Percentiles rank a stretch among this genome's conserved stretches.
Evolutionary conservation across 192 early-diverging fungal species (phyloP).

Genomic region (Coemansia sp.): DNA sequence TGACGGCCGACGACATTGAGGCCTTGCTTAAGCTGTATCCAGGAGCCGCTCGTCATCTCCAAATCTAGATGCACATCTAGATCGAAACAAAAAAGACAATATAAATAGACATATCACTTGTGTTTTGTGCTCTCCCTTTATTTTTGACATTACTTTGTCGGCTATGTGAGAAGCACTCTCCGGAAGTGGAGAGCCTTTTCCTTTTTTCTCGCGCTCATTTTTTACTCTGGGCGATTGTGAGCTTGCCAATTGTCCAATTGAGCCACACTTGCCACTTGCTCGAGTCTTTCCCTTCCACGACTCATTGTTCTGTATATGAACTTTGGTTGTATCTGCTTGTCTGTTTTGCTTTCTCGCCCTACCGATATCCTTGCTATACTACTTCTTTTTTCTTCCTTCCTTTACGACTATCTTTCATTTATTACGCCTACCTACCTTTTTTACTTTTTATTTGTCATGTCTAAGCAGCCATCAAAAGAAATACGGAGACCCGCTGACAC

Average conservation of each 20-base stretch:
- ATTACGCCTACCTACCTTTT: neutral
- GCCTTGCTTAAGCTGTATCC: slow-evolving; percentile 31
- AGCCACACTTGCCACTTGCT: too few relatives aligned
- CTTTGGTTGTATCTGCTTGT: too few relatives aligned
- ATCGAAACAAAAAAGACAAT: neutral
- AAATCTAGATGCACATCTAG: neutral
- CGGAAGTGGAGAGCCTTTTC: too few relatives aligned
- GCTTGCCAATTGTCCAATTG: too few relatives aligned
- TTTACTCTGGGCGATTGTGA: too few relatives aligned
- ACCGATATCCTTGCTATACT: too few relatives aligned
- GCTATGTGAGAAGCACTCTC: too few relatives aligned
- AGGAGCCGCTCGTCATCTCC: slow-evolving; percentile 22
- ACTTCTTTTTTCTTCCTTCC: too few relatives aligned
- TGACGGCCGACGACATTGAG: slow-evolving; percentile 14
- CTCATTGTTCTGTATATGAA: too few relatives aligned
- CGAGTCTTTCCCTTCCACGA: too few relatives aligned
- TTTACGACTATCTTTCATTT: neutral
- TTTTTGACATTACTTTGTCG: too few relatives aligned
- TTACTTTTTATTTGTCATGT: neutral
- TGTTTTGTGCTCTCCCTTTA: neutral
- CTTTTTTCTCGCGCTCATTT: neutral
- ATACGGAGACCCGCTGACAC: neutral
- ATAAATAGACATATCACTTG: neutral
- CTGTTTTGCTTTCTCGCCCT: too few relatives aligned
- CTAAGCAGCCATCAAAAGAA: neutral